Evolutionary conservation across 495 filamentous ascomycete species (phyloP).

Genomic region (Daldinia vernicosa): DNA sequence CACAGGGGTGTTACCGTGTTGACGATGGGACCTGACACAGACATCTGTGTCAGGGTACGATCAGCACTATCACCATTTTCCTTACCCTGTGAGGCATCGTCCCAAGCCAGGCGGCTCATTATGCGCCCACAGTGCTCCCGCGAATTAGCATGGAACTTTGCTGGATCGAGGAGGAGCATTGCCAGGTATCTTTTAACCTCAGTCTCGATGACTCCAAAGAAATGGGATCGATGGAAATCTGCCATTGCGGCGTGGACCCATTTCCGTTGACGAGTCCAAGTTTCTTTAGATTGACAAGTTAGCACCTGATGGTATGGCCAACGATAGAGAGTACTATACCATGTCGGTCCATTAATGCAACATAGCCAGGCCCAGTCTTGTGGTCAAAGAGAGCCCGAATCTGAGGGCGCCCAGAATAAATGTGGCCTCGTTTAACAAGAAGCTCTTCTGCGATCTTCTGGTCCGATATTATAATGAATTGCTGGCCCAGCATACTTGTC

Average conservation of each 20-base stretch:
- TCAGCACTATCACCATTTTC: slow-evolving; percentile 56
- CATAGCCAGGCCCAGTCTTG: slow-evolving; percentile 57
- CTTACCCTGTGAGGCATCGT: slow-evolving; percentile 55
- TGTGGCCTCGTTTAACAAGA: slow-evolving; percentile 61
- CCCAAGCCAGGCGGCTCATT: slow-evolving; percentile 59
- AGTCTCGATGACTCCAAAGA: slow-evolving; percentile 58
- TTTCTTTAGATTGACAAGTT: slow-evolving; percentile 42
- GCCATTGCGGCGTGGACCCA: slow-evolving; percentile 60
- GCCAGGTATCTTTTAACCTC: slow-evolving; percentile 56
- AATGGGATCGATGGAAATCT: slow-evolving; percentile 57
- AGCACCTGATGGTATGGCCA: neutral
- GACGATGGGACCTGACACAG: slow-evolving; percentile 57
- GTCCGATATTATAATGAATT: slow-evolving; percentile 64
- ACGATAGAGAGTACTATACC: slow-evolving; percentile 39
- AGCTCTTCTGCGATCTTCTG: slow-evolving; percentile 66
- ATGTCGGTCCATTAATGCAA: slow-evolving; percentile 59
- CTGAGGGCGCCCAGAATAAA: slow-evolving; percentile 62
- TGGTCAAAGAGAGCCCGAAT: slow-evolving; percentile 58
- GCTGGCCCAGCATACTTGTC: slow-evolving; percentile 57
- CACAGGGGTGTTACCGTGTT: slow-evolving; percentile 59
- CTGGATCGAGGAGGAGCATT: slow-evolving; percentile 54
- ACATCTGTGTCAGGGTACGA: slow-evolving; percentile 58
- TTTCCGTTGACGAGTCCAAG: slow-evolving; percentile 57
- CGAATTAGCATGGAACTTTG: slow-evolving; percentile 55
- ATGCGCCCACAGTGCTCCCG: slow-evolving; percentile 58